Conservation (phyloP, 2,329 filamentous ascomycete genomes). For the Trichoderma sp. region DNA sequence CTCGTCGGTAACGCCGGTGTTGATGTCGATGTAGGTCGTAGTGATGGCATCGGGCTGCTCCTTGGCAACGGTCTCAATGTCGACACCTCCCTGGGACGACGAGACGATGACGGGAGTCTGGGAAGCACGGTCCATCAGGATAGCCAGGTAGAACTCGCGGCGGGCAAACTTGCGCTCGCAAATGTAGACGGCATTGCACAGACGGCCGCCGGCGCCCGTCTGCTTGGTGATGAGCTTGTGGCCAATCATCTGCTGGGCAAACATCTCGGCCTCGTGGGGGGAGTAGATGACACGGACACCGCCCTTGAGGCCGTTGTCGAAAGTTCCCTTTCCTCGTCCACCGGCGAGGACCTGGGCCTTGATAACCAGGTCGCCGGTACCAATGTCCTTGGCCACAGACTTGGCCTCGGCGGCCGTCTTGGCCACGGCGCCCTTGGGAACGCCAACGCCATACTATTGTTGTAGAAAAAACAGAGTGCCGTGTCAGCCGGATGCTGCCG, state of each 20-base stretch:
- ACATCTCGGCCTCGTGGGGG: conserved; percentile 93
- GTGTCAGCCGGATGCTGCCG: conserved; percentile 20
- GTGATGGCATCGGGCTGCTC: conserved; percentile 94
- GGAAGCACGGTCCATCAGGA: conserved; percentile 93
- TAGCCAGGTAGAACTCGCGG: conserved; percentile 97
- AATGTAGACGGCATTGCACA: conserved; percentile 98
- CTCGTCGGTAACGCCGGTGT: conserved; percentile 91
- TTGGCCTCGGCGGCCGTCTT: conserved; percentile 83
- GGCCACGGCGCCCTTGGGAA: conserved; percentile 86
- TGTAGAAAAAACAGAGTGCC: background rate
- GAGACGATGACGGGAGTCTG: conserved; percentile 95
- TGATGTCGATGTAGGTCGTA: conserved; percentile 91
- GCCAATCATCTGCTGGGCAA: conserved; percentile 98
- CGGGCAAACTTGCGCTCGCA: conserved; percentile 99
- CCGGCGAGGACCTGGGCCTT: conserved; percentile 98
- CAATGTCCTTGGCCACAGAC: conserved; percentile 83
- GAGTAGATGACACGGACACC: conserved; percentile 99
- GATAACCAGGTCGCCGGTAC: conserved; percentile 97
- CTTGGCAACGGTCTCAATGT: conserved; percentile 98
- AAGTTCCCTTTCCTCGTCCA: conserved; percentile 94
- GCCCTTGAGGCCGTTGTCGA: conserved; percentile 98
- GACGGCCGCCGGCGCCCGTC: conserved; percentile 86
- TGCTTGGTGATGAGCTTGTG: conserved; percentile 99
- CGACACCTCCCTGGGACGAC: conserved; percentile 98
- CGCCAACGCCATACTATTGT: conserved; percentile 83